A percentile compares a stretch with the other conserved stretches of the same genome.
Conservation (phyloP, 148 eudicot species). For the Cornus kousa region DNA sequence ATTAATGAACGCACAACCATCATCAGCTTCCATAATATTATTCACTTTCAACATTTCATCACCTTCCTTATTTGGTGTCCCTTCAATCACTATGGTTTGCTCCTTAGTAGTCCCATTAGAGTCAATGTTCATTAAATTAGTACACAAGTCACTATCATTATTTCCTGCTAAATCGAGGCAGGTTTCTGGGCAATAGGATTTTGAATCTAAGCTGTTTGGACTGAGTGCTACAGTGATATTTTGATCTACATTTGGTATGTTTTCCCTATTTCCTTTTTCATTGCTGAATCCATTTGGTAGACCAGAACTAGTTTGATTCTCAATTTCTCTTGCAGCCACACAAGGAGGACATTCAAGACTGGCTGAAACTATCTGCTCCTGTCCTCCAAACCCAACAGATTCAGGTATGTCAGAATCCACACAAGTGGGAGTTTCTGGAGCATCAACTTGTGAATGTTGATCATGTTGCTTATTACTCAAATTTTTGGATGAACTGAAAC, state of each 20-base stretch:
- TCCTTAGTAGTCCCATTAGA: conserved; percentile 42
- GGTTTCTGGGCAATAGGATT: conserved; percentile 54
- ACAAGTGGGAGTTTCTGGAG: conserved; percentile 22
- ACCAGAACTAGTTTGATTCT: conserved; percentile 31
- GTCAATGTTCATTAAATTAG: conserved; percentile 35
- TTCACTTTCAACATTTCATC: conserved; percentile 31
- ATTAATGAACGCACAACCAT: conserved; percentile 24
- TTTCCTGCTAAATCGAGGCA: conserved; percentile 46
- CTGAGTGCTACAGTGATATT: conserved; percentile 24
- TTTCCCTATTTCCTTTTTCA: conserved; percentile 32
- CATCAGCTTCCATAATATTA: conserved; percentile 30
- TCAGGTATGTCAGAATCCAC: conserved; percentile 30
- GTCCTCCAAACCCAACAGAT: conserved; percentile 19
- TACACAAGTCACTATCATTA: conserved; percentile 36
- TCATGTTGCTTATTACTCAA: conserved; percentile 21
- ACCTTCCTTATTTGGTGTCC: conserved; percentile 29
- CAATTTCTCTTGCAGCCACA: conserved; percentile 28
- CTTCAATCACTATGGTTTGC: conserved; percentile 30
- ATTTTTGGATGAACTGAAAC: neutral
- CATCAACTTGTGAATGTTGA: conserved; percentile 29
- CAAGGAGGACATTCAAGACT: conserved; percentile 37
- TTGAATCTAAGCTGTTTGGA: conserved; percentile 60
- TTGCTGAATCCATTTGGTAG: conserved; percentile 40
- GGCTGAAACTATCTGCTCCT: conserved; percentile 35
- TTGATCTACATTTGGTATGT: conserved; percentile 29